Evolutionary conservation across 2,329 filamentous ascomycete species (phyloP), one percentile per base, ranked within the genome.

Genomic region (Diaporthe velutina): DNA sequence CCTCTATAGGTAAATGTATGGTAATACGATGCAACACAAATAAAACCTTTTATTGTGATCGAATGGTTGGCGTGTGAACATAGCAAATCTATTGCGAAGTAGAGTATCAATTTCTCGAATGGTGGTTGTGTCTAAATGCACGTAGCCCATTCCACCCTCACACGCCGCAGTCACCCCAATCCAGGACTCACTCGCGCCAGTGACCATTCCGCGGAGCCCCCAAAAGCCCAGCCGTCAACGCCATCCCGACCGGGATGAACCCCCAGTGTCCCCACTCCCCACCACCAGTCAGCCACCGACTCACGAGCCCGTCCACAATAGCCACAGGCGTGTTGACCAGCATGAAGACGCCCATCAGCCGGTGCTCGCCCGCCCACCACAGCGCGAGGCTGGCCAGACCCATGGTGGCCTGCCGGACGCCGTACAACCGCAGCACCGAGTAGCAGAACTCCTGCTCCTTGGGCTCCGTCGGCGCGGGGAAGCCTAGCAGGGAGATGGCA

Each of bases 181-280:
- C 7, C 12, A 19, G 30, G 17, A 57, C 15, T 42, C 25, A 9
- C 15, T 12, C 38, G 12, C 38, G 7, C 1, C 28, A 52, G 13
- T 35, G 25, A 25, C 9, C 13, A 12, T 25, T 40, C 30, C 13
- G 64, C 13, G 13, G 6, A 10, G 64, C 45, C 30, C 45, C 19
- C 17, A 67, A 33, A 0, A 67, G 45, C 64, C 64, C 64, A 28
- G 42, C 30, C 12, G 64, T 38, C 64, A 67, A 25, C 45, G 38
- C n/a, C 64, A 50, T 12, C 13, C 22, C 64, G 15, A 67, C 2
- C 0, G 64, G 45, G 1, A 67, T 52, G 22, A 52, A 52, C 30
- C 61, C 61, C 61, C 61, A 67, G 45, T 67, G 61, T 1, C 61
- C 61, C 64, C 64, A 67, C n/a, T 52, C 64, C n/a, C 64, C 64